These are phyloP conservation scores for Ustilago tritici DNA, from an alignment of 1,284 basidiomycete genomes.

Conservation along the genomic window DNA sequence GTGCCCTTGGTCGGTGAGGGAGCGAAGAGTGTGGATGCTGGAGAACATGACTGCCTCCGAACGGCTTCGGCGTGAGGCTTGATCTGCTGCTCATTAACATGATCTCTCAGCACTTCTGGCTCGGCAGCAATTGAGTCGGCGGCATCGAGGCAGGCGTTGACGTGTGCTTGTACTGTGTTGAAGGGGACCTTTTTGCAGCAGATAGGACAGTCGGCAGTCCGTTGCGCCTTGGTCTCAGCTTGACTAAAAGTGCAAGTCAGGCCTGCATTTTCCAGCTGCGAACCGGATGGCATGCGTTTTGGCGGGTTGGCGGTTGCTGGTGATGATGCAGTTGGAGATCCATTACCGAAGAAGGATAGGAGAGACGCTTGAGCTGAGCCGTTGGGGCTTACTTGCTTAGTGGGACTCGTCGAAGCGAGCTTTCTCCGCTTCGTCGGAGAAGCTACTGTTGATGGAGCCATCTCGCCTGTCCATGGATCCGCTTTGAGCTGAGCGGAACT, in stretches of 20 bases:
- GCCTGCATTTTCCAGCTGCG: not conserved
- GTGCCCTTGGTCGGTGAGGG: not conserved
- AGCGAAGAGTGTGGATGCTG: slow-evolving; percentile 3
- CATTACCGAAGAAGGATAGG: slow-evolving; percentile 43
- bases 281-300: slow-evolving; percentile 7
- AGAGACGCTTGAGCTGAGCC: slow-evolving; percentile 43
- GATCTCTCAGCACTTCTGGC: slow-evolving; percentile 21
- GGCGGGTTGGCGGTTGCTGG: slow-evolving; percentile 4
- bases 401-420: slow-evolving; percentile 34
- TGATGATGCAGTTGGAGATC: slow-evolving; percentile 11
- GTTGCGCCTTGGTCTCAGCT: slow-evolving; percentile 7
- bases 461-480: slow-evolving; percentile 25
- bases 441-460: slow-evolving; percentile 34
- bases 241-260: not conserved
- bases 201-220: slow-evolving; percentile 45
- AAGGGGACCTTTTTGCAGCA: slow-evolving; percentile 37
- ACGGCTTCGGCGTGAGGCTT: not conserved
- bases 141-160: slow-evolving; percentile 51
- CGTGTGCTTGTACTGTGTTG: slow-evolving; percentile 50
- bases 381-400: slow-evolving; percentile 26
- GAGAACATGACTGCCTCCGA: slow-evolving; percentile 23
- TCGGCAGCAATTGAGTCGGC: slow-evolving; percentile 13
- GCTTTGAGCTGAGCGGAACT: not conserved
- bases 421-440: slow-evolving; percentile 48
- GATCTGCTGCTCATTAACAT: slow-evolving; percentile 18